Evolutionary conservation across 2,329 filamentous ascomycete genomes (phyloP).

Genomic region (Aureobasidium uvarum): DNA sequence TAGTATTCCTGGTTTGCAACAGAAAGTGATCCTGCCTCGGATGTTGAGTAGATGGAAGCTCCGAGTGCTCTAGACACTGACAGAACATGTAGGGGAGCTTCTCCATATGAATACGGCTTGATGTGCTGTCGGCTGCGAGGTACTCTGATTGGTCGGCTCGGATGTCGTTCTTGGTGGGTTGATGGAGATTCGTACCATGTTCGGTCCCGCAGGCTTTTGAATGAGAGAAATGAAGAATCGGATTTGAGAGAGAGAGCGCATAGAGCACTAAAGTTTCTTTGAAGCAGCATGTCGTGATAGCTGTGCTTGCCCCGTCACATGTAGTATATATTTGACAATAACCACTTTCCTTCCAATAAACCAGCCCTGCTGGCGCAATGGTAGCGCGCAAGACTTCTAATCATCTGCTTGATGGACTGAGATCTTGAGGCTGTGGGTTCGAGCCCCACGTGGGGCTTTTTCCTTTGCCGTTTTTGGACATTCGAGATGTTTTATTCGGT

Average conservation of each 20-base stretch:
- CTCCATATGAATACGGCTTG: background rate
- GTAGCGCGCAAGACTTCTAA: slow-evolving; percentile 26
- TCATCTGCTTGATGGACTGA: background rate
- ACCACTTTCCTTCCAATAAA: background rate
- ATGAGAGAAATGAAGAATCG: too few relatives aligned
- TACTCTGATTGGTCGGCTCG: background rate
- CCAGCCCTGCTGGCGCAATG: slow-evolving; percentile 25
- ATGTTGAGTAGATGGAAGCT: background rate
- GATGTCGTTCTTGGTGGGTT: background rate
- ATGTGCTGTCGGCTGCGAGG: background rate
- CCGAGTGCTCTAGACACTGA: background rate
- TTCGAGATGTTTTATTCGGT: background rate
- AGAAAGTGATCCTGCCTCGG: too few relatives aligned
- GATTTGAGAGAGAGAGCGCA: too few relatives aligned
- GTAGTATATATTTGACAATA: too few relatives aligned
- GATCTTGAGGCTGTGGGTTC: slow-evolving; percentile 26
- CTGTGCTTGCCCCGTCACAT: too few relatives aligned
- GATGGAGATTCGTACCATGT: background rate
- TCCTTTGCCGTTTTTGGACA: background rate
- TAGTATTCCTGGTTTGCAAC: too few relatives aligned
- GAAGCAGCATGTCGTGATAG: too few relatives aligned
- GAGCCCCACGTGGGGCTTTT: slow-evolving; percentile 24
- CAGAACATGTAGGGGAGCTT: background rate
- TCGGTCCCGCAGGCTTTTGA: background rate
- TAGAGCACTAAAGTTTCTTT: too few relatives aligned